These are phyloP conservation scores for Colletotrichum spaethianum DNA, from an alignment of 2,329 filamentous ascomycete genomes.

Conservation along the genomic window DNA sequence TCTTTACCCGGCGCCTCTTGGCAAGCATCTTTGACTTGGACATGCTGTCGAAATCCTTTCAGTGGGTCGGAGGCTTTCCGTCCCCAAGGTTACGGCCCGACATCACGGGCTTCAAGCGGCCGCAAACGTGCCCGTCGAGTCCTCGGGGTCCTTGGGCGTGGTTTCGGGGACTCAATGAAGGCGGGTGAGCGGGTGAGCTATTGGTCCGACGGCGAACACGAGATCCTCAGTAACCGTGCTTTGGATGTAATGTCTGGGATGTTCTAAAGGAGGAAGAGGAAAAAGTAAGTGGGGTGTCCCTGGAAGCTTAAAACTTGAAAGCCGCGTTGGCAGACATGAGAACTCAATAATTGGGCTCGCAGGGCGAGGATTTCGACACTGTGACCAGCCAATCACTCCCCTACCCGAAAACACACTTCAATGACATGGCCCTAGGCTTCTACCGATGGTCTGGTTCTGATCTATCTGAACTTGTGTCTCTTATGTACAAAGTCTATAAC, in stretches of 20 bases:
- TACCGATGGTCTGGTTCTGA: not conserved
- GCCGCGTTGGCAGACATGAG: not conserved
- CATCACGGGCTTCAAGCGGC: not conserved
- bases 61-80: not conserved
- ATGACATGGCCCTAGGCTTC: not conserved
- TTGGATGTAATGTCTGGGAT: not conserved
- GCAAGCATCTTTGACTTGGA: not conserved
- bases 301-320: not conserved
- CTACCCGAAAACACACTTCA: not conserved
- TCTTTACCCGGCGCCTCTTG: not conserved
- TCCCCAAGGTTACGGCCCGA: not conserved
- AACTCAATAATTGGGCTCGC: not conserved
- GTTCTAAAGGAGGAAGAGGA: accelerated
- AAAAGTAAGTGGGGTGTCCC: not conserved
- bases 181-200: not conserved
- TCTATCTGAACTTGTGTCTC: not conserved
- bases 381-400: not conserved
- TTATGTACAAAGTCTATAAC: not conserved
- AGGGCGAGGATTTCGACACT: not conserved
- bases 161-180: not conserved
- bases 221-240: not conserved
- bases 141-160: too few relatives aligned
- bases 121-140: not conserved
- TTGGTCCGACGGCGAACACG: not conserved
- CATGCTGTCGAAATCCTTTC: not conserved